These are phyloP conservation scores for Nitzschia inconspicua DNA, from an alignment of 108 stramenopile species.

Conservation along the genomic window DNA sequence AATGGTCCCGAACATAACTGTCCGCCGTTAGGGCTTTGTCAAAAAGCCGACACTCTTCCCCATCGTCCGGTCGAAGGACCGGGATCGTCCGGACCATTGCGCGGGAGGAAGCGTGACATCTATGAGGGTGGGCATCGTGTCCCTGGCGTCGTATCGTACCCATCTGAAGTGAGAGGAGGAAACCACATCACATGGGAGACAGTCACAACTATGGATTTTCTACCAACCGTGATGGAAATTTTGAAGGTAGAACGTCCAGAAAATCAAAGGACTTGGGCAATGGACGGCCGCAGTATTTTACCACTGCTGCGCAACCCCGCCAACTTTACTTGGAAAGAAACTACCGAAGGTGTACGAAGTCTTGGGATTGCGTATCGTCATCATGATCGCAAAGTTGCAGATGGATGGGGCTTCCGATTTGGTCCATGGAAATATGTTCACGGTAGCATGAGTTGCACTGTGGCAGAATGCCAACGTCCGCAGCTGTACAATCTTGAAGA, in stretches of 20 bases:
- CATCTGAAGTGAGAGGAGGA: slow-evolving; percentile 6
- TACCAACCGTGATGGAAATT: slow-evolving; percentile 27
- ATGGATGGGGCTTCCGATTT: slow-evolving; percentile 29
- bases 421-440: slow-evolving; percentile 36
- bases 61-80: slow-evolving; percentile 29
- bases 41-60: slow-evolving; percentile 3
- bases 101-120: slow-evolving; percentile 34
- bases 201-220: slow-evolving; percentile 23
- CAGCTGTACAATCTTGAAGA: slow-evolving; percentile 25
- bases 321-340: slow-evolving; percentile 18
- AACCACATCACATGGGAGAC: slow-evolving; percentile 23
- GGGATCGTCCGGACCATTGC: slow-evolving; percentile 21
- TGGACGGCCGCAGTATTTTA: slow-evolving; percentile 28
- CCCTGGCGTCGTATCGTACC: slow-evolving; percentile 28
- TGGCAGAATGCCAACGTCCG: slow-evolving; percentile 14
- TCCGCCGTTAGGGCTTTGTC: slow-evolving; percentile 15
- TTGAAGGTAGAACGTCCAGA: slow-evolving; percentile 19
- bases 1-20: slow-evolving; percentile 38
- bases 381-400: slow-evolving; percentile 12
- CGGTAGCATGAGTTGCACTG: slow-evolving; percentile 23
- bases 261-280: slow-evolving; percentile 33
- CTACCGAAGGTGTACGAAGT: slow-evolving; percentile 13
- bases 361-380: slow-evolving; percentile 16
- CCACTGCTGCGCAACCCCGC: slow-evolving; percentile 13
- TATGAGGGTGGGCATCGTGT: slow-evolving; percentile 41